phyloP scores from a whole-genome alignment of 345 rosid species.

The Linum usitatissimum region DNA sequence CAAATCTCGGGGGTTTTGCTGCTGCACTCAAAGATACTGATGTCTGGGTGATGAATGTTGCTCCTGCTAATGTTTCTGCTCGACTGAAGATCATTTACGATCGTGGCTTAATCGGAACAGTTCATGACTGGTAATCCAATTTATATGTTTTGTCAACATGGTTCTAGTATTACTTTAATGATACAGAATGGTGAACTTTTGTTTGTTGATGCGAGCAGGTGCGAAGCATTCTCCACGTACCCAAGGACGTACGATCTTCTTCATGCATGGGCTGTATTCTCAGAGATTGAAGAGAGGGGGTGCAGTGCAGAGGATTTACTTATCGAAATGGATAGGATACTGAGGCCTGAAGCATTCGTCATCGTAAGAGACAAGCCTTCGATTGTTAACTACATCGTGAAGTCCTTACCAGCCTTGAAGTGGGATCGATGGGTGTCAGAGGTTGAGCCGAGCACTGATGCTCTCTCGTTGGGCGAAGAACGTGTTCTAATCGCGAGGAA shows the following conservation, averaged over 20 bases:
- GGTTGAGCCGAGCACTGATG: slow-evolving; percentile 59
- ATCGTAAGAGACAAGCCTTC: slow-evolving; percentile 73
- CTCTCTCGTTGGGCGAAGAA: slow-evolving; percentile 53
- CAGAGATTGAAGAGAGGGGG: slow-evolving; percentile 47
- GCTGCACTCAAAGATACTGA: slow-evolving; percentile 71
- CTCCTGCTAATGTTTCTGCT: slow-evolving; percentile 52
- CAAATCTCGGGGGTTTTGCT: slow-evolving; percentile 87
- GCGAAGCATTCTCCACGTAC: slow-evolving; percentile 88
- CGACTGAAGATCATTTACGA: slow-evolving; percentile 80
- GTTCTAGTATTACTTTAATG: background rate
- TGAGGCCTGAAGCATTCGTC: slow-evolving; percentile 75
- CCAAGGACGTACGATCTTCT: slow-evolving; percentile 92
- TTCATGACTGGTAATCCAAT: slow-evolving; percentile 73
- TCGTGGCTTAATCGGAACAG: slow-evolving; percentile 91
- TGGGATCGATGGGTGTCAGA: slow-evolving; percentile 88
- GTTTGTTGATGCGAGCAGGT: slow-evolving; percentile 36
- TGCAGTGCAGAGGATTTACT: slow-evolving; percentile 72
- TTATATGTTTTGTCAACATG: background rate
- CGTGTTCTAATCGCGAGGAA: slow-evolving; percentile 70
- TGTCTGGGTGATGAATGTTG: slow-evolving; percentile 97
- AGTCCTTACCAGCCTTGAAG: slow-evolving; percentile 44
- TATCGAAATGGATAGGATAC: slow-evolving; percentile 83
- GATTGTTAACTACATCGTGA: slow-evolving; percentile 40
- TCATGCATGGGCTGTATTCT: slow-evolving; percentile 72
- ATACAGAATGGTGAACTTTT: background rate